A percentile compares a stretch with the other conserved stretches of the same genome.
Evolutionary conservation across 345 rosid genomes (phyloP).

Genomic region (Punica granatum): DNA sequence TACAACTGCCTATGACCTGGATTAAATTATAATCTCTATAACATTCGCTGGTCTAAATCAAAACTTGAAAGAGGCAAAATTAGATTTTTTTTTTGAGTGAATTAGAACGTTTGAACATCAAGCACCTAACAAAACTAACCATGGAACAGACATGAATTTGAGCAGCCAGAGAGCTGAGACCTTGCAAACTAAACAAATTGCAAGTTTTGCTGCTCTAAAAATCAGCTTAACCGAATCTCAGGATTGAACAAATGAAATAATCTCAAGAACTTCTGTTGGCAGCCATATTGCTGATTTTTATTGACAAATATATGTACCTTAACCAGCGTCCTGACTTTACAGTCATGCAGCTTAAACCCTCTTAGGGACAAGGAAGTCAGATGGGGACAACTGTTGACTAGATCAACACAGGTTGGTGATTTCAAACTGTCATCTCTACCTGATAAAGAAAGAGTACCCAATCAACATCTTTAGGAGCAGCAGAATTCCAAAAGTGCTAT

Average conservation of each 20-base stretch:
- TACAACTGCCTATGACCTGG: no score
- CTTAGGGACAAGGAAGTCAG: slow-evolving; percentile 68
- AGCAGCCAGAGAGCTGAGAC: no score
- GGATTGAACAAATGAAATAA: background rate
- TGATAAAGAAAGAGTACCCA: slow-evolving; percentile 19
- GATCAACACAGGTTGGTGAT: slow-evolving; percentile 55
- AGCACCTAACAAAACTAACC: background rate
- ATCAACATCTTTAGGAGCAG: slow-evolving; percentile 15
- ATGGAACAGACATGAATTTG: background rate
- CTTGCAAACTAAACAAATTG: no score
- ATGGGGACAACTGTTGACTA: slow-evolving; percentile 64
- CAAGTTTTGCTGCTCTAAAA: background rate
- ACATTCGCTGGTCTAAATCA: no score
- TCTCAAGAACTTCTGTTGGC: background rate
- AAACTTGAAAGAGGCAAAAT: background rate
- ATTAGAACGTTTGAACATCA: background rate
- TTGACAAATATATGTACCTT: slow-evolving; percentile 36
- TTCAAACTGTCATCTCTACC: slow-evolving; percentile 63
- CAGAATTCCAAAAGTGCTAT: slow-evolving; percentile 1
- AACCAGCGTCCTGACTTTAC: slow-evolving; percentile 47
- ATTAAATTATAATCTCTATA: no score
- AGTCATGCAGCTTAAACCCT: slow-evolving; percentile 69
- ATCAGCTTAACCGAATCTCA: background rate
- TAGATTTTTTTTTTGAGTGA: no score
- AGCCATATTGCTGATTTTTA: background rate